Base-by-base conservation (phyloP, 176 grass and related monocot genomes). In the Juncus effusus region DNA sequence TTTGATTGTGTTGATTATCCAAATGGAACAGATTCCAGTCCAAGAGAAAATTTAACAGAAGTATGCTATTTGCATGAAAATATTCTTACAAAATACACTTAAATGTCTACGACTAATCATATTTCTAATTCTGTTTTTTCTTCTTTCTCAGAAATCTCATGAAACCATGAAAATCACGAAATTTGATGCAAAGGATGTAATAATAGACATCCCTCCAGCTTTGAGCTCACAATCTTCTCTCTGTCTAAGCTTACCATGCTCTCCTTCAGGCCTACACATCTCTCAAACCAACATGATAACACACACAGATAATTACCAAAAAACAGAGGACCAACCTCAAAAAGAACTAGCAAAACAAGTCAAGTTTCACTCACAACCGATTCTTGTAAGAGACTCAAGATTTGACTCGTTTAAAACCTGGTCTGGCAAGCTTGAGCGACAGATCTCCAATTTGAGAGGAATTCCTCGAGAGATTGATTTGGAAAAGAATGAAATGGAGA, bases 341-440 rank as follows among this genome's bases (percentile, higher is more conserved):
- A 73, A 68, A 36, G 11, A 53, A 62, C 74, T 75, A 52, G 40
- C 75, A 2, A 76, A 70, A 65, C 86, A 85, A 73, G 78, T 76
- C 59, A 57, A 73, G 69, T 90, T 83, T 53, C 77, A 77, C 47
- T 96, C 91, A 15, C 91, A 87, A 85, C 78, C 87, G 12, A 77
- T 90, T 12, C 81, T 88, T 9, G 19, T 60, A 15, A 81, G 85
- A 64, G 84, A 91, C 74, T 81, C 60, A 55, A 58, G 82, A 35
- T 97, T 91, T 36, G 93, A 97, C 61, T 64, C 77, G 7, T 97
- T 92, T 75, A 97, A 97, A 79, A 97, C 93, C 51, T 97, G 86
- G 82, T 92, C 88, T 4, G 93, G 93, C 16, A 86, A 73, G 12
- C 88, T 97, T 3, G 93, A 97, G 67, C 73, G 80, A 6, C 93